Evolutionary conservation across 768 basidiomycete species (phyloP).

Genomic region (Mycena capillaripes): DNA sequence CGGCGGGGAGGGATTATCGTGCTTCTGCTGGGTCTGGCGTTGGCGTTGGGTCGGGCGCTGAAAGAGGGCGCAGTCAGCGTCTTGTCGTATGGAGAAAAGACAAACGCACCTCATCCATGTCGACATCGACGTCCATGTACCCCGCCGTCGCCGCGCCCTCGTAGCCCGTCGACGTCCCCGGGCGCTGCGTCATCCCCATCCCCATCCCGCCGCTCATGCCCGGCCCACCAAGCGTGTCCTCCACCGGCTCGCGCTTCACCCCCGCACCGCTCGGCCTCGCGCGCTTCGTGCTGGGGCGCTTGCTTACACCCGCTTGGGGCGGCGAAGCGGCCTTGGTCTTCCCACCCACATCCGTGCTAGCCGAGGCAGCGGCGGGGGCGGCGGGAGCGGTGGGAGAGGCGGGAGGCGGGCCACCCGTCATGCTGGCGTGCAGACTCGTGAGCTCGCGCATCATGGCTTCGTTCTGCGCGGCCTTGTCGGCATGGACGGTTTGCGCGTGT

Average conservation of each 20-base stretch:
- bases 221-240: not conserved
- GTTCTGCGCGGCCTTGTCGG: constrained; percentile 92
- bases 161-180: constrained; percentile 83
- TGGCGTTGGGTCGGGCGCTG: not conserved
- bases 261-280: not conserved
- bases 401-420: constrained; percentile 59
- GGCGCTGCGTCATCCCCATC: constrained; percentile 55
- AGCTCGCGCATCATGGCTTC: constrained; percentile 94
- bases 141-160: constrained; percentile 55
- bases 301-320: not conserved
- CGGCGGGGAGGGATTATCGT: not conserved
- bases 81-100: not conserved
- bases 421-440: constrained; percentile 84
- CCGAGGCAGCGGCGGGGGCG: not conserved
- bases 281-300: constrained; percentile 8
- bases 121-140: constrained; percentile 16
- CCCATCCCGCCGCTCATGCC: constrained; percentile 27
- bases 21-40: not conserved
- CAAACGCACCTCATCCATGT: constrained; percentile 18
- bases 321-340: not conserved
- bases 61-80: too few species aligned
- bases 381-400: not conserved
- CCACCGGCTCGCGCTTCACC: constrained; percentile 25
- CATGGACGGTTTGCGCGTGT: constrained; percentile 96
- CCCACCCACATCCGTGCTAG: not conserved